These are phyloP conservation scores for Aspergillus ruber DNA, from an alignment of 2,329 filamentous ascomycete genomes.

Conservation along the genomic window DNA sequence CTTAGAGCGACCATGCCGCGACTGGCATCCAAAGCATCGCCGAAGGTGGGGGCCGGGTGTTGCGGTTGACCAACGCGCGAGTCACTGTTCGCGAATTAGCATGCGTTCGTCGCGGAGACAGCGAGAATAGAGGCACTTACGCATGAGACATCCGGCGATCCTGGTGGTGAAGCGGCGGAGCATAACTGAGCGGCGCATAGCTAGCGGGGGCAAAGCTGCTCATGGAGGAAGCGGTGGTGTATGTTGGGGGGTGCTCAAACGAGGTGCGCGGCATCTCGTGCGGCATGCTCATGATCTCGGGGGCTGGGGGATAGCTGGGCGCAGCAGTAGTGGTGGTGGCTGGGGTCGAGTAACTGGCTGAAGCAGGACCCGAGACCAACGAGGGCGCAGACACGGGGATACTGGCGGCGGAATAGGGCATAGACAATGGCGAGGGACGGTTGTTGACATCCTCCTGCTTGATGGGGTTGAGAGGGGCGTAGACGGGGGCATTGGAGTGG, in stretches of 20 bases:
- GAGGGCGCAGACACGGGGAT: constrained; percentile 68
- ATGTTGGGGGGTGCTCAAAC: constrained; percentile 64
- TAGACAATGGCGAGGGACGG: constrained; percentile 45
- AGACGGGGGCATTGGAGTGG: constrained; percentile 58
- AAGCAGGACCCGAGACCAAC: constrained; percentile 51
- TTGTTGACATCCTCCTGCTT: constrained; percentile 53
- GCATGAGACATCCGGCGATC: constrained; percentile 72
- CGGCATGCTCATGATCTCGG: constrained; percentile 61
- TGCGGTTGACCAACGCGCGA: constrained; percentile 29
- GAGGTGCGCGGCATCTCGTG: constrained; percentile 74
- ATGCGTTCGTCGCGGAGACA: not conserved
- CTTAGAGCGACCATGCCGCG: constrained; percentile 93
- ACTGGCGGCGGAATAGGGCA: constrained; percentile 64
- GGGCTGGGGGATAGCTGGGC: constrained; percentile 48
- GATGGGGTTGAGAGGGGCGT: constrained; percentile 52
- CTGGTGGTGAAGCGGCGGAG: constrained; percentile 52
- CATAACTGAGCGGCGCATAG: constrained; percentile 75
- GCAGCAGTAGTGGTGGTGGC: constrained; percentile 34
- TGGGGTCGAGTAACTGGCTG: constrained; percentile 55
- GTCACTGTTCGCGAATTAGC: constrained; percentile 18
- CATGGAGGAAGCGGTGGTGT: constrained; percentile 61
- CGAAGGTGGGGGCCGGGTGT: constrained; percentile 63
- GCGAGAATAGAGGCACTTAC: constrained; percentile 53
- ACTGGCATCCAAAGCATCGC: constrained; percentile 85
- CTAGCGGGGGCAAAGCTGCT: constrained; percentile 61